These are phyloP conservation scores for Monosiga brevicollis DNA, from an alignment of 78 protist genomes.

Conservation along the genomic window DNA sequence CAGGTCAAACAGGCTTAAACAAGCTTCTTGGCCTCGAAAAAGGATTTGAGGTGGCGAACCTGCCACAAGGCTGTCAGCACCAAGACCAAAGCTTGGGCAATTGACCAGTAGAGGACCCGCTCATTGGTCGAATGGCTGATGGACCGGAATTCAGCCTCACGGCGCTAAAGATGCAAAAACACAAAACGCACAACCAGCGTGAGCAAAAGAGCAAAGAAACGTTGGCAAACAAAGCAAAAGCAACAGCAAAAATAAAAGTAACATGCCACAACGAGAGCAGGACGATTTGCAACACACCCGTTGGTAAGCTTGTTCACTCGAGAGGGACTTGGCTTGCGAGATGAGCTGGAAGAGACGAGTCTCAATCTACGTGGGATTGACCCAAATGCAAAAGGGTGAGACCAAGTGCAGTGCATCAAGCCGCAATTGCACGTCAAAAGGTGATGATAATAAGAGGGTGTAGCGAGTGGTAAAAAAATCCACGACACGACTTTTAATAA, in stretches of 20 bases:
- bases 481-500: no score
- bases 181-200: no score
- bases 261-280: not conserved
- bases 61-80: slow-evolving; percentile 10
- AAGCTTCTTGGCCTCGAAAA: slow-evolving; percentile 18
- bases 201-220: not conserved
- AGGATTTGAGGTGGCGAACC: slow-evolving; percentile 6
- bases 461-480: no score
- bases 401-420: no score
- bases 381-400: no score
- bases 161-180: not conserved
- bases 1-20: slow-evolving; percentile 1
- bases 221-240: not conserved
- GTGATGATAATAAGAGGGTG: no score
- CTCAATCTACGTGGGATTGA: slow-evolving; percentile 16
- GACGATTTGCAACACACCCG: slow-evolving; percentile 24
- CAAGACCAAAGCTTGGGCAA: not conserved
- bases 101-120: slow-evolving; percentile 29
- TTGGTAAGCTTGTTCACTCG: slow-evolving; percentile 28
- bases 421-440: no score
- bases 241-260: slow-evolving; percentile 1
- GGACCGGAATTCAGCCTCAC: slow-evolving; percentile 22
- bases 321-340: slow-evolving; percentile 5
- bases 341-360: slow-evolving; percentile 18
- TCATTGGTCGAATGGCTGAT: slow-evolving; percentile 22